phyloP scores from a whole-genome alignment of 441 rosid genomes.

The Mallotus repandus region DNA sequence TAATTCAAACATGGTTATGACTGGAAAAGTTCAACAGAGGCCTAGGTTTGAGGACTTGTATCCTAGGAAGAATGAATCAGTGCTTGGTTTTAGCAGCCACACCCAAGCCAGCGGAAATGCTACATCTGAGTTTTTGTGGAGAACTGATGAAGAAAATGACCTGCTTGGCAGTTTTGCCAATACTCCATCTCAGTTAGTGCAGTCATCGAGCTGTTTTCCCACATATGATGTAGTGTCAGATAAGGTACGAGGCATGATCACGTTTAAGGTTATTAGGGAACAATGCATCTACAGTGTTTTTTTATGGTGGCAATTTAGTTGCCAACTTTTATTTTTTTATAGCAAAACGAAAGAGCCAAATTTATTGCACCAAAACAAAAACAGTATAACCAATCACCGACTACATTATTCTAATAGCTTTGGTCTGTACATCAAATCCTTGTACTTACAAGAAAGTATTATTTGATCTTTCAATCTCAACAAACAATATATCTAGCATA shows the following conservation, averaged over 20 bases:
- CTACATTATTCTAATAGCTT: no score
- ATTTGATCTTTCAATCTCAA: no score
- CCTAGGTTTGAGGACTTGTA: conserved; percentile 27
- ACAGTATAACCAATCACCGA: no score
- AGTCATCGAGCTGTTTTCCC: conserved; percentile 39
- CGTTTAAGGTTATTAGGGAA: background rate
- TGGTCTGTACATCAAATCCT: no score
- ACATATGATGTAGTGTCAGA: conserved; percentile 33
- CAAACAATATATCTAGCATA: no score
- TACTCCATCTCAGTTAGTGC: conserved; percentile 36
- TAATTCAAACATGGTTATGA: conserved; percentile 24
- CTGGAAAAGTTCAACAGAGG: conserved; percentile 24
- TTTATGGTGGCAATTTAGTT: background rate
- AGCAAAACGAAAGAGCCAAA: no score
- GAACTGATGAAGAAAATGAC: conserved; percentile 37
- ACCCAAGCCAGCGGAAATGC: conserved; percentile 31
- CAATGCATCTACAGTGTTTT: background rate
- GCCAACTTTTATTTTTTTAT: no score
- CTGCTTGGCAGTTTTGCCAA: conserved; percentile 33
- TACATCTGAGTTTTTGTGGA: conserved; percentile 37
- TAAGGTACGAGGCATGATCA: conserved; percentile 41
- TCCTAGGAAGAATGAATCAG: conserved; percentile 29
- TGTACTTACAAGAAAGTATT: no score
- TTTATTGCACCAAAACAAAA: no score
- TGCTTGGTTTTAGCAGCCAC: conserved; percentile 30